Evolutionary conservation across 352 stramenopile species (phyloP).

Genomic region (Globisporangium paroecandrum): DNA sequence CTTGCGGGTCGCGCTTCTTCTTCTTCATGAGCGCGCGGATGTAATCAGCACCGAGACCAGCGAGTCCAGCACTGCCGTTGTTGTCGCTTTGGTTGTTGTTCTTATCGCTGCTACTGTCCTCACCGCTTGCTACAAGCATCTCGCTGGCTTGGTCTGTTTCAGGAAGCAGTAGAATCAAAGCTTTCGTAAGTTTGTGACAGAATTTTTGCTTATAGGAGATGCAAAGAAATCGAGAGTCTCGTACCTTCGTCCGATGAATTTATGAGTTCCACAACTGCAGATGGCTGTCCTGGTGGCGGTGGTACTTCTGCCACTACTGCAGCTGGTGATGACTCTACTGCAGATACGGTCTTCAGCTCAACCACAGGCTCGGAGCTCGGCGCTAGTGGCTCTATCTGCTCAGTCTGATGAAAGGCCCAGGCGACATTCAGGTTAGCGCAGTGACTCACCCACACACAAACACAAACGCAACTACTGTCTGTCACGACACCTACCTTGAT

Average conservation of each 20-base stretch:
- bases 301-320: not conserved
- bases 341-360: not conserved
- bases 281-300: not conserved
- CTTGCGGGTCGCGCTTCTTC: constrained; percentile 12
- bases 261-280: not conserved
- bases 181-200: not conserved
- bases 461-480: not conserved
- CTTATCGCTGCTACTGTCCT: not conserved
- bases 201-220: not conserved
- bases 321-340: not conserved
- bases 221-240: not conserved
- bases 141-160: not conserved
- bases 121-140: not conserved
- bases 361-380: not conserved
- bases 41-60: constrained; percentile 5
- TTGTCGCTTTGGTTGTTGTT: not conserved
- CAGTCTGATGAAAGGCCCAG: not conserved
- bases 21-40: constrained; percentile 13
- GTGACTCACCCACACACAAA: not conserved
- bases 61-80: not conserved
- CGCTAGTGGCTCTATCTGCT: not conserved
- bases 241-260: not conserved
- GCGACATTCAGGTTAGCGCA: not conserved
- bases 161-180: not conserved
- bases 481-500: constrained; percentile 27